Base-by-base conservation (phyloP, 768 basidiomycete genomes). In the Tulasnella sp. region DNA sequence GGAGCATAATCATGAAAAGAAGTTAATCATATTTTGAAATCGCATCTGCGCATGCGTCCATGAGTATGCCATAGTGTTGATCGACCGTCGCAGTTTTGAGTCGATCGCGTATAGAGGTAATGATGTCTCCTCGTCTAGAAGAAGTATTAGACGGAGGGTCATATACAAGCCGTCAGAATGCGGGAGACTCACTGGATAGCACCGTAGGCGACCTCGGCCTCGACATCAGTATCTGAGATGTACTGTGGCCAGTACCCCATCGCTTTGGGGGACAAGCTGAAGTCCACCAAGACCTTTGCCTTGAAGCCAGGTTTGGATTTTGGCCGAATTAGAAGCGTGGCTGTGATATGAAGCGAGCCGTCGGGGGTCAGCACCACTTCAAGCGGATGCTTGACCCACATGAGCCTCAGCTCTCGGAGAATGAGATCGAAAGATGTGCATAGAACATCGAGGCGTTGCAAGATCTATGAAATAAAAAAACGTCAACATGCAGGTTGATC, bases 141-240 rank as follows among this genome's bases (percentile, higher is more conserved):
- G 24, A 45, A 51, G 3, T 42, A n/a, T n/a, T n/a, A n/a, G n/a
- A n/a, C n/a, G n/a, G n/a, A n/a, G n/a, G n/a, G n/a, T 43, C 13
- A 13, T 13, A 43, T 43, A 19, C 42, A 19, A 43, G 42, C 13
- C 42, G 19, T 43, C 13, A n/a, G n/a, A n/a, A n/a, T n/a, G n/a
- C n/a, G n/a, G n/a, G n/a, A n/a, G n/a, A n/a, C 56, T 45, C 27
- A 58, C 56, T 58, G 27, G 56, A 58, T 44, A 3, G 56, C 17
- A 23, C 56, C 56, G 48, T 58, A 58, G 17, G 47, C 43, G 21
- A 58, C 45, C 29, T 58, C 42, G 15, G 38, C 56, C 27, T 58
- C 47, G 8, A 58, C 44, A 17, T 44, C 43, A 11, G 45, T 3
- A 23, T 19, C 47, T 26, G 23, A 15, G 21, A 58, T 27, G 17